These are phyloP conservation scores for Mucor lusitanicus DNA, from an alignment of 371 early-diverging fungal genomes.

Conservation along the genomic window DNA sequence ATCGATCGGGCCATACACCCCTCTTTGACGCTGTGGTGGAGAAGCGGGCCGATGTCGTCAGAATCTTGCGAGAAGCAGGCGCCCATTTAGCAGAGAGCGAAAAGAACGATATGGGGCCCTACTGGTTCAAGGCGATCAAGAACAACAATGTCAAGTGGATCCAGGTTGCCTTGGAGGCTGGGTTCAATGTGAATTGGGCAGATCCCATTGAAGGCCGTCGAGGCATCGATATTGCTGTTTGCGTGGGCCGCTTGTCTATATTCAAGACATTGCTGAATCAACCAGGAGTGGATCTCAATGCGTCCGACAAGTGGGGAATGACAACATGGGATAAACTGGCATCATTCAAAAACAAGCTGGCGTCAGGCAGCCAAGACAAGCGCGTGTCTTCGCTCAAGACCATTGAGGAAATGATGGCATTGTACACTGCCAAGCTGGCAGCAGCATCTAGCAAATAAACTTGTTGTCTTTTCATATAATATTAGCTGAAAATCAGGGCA, in stretches of 20 bases:
- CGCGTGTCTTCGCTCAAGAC: background rate
- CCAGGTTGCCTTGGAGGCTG: constrained; percentile 37
- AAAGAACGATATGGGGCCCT: constrained; percentile 57
- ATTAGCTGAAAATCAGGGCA: background rate
- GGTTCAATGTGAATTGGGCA: constrained; percentile 49
- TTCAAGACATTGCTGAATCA: constrained; percentile 37
- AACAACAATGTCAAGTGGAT: constrained; percentile 38
- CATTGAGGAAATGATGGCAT: constrained; percentile 15
- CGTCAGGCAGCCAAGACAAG: background rate
- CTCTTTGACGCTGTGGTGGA: constrained; percentile 80
- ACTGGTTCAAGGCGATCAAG: constrained; percentile 48
- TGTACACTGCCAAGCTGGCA: background rate
- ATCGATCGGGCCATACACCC: constrained; percentile 88
- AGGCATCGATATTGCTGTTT: constrained; percentile 43
- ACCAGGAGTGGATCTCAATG: constrained; percentile 17
- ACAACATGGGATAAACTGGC: constrained; percentile 31
- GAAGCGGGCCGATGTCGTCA: constrained; percentile 61
- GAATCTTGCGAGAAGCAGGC: constrained; percentile 78
- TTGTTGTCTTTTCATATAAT: background rate
- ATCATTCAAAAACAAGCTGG: constrained; percentile 15
- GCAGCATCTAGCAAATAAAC: background rate
- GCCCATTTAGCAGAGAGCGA: constrained; percentile 89
- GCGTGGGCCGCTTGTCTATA: constrained; percentile 34
- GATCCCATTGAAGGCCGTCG: constrained; percentile 44
- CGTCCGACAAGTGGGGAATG: constrained; percentile 41